phyloP scores from a whole-genome alignment of 2,329 filamentous ascomycete genomes.

The Alternaria metachromatica region DNA sequence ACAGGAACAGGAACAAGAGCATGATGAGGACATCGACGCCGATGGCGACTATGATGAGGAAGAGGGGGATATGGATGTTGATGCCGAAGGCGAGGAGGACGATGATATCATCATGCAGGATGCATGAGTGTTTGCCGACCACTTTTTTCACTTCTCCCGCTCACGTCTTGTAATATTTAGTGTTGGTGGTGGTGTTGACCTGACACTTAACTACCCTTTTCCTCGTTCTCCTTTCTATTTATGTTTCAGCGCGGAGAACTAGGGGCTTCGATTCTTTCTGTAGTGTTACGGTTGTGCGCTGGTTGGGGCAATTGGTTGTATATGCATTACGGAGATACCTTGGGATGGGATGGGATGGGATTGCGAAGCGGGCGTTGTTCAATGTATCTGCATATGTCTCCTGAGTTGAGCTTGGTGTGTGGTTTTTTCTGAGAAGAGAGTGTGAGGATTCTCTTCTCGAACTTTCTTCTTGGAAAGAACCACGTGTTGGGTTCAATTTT shows the following conservation, averaged over 20 bases:
- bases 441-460: neutral
- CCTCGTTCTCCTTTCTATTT: neutral
- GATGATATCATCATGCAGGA: conserved; percentile 32
- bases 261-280: neutral
- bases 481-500: neutral
- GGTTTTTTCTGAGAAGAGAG: neutral
- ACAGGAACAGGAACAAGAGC: conserved; percentile 39
- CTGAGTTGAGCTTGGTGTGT: neutral
- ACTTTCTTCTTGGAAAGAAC: neutral
- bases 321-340: conserved; percentile 9
- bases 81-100: conserved; percentile 32
- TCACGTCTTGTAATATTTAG: neutral
- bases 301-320: neutral
- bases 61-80: conserved; percentile 16
- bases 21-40: conserved; percentile 36
- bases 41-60: conserved; percentile 16
- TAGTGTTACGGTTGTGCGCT: neutral
- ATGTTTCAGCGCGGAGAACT: neutral
- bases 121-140: neutral
- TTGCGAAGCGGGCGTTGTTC: neutral
- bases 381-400: neutral
- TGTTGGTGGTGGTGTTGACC: neutral
- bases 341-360: neutral
- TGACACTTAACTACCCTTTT: neutral
- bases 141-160: neutral